Conservation (phyloP, 176 grass and related monocot species). For the Thalia dealbata region DNA sequence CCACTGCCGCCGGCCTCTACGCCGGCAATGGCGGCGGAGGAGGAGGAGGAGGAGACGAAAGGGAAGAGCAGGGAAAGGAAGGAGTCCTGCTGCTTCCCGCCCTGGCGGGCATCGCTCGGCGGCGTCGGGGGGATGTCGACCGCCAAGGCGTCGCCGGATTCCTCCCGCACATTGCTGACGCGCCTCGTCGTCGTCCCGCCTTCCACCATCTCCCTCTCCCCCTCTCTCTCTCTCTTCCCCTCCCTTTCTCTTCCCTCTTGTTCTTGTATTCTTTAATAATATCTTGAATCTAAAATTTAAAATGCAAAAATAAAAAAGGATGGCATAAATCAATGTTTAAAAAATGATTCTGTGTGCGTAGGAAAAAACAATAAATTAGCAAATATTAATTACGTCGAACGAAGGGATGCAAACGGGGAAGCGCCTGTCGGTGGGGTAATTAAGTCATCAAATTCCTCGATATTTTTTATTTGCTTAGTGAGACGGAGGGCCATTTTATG, state of each 20-base stretch:
- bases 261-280: not conserved
- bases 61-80: not conserved
- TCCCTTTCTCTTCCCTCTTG: not conserved
- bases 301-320: too few species aligned
- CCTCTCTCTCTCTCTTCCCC: not conserved
- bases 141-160: not conserved
- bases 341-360: too few species aligned
- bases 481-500: too few species aligned
- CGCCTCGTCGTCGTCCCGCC: not conserved
- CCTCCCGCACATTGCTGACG: slow-evolving; percentile 5
- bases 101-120: not conserved
- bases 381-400: too few species aligned
- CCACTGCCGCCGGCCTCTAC: too few species aligned
- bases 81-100: not conserved
- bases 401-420: too few species aligned
- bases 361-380: too few species aligned
- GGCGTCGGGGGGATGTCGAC: slow-evolving; percentile 4
- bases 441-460: too few species aligned
- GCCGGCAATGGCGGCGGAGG: not conserved
- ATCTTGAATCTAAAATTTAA: too few species aligned
- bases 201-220: not conserved
- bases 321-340: too few species aligned
- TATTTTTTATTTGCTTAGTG: too few species aligned
- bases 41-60: not conserved
- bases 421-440: too few species aligned